These are phyloP conservation scores for Ophiocordyceps robertsii DNA, from an alignment of 2,329 filamentous ascomycete genomes.

Conservation along the genomic window DNA sequence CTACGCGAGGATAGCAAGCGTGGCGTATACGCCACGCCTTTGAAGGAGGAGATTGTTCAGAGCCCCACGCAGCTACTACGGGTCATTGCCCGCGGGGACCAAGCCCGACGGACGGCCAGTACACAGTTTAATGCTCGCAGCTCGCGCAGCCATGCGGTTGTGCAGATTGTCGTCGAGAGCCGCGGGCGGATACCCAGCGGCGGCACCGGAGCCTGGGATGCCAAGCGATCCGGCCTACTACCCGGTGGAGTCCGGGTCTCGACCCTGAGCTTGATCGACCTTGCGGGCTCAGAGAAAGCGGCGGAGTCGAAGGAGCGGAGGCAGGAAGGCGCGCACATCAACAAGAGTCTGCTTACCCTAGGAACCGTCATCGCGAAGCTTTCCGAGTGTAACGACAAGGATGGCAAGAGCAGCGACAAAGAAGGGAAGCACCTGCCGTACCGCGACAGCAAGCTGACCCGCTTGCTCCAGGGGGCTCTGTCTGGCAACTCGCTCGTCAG, in stretches of 20 bases:
- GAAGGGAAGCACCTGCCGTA: slow-evolving; percentile 91
- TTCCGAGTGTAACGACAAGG: slow-evolving; percentile 80
- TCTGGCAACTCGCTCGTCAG: slow-evolving; percentile 92
- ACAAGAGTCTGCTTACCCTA: slow-evolving; percentile 89
- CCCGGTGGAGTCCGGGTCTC: slow-evolving; percentile 92
- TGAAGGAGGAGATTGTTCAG: slow-evolving; percentile 98
- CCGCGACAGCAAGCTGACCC: slow-evolving; percentile 91
- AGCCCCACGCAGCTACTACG: slow-evolving; percentile 89
- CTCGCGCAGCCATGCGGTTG: slow-evolving; percentile 94
- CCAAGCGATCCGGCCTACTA: slow-evolving; percentile 54
- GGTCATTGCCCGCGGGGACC: slow-evolving; percentile 88
- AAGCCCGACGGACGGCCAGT: slow-evolving; percentile 78
- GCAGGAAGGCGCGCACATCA: slow-evolving; percentile 93
- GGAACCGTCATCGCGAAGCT: slow-evolving; percentile 89
- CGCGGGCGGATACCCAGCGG: slow-evolving; percentile 65
- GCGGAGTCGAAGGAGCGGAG: slow-evolving; percentile 90
- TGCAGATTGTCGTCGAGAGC: slow-evolving; percentile 97
- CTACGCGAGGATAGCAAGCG: slow-evolving; percentile 90
- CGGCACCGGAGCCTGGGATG: slow-evolving; percentile 20
- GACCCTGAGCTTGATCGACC: slow-evolving; percentile 86
- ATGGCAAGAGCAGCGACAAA: slow-evolving; percentile 58
- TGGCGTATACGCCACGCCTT: slow-evolving; percentile 86
- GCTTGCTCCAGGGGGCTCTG: slow-evolving; percentile 79
- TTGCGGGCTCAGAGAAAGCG: slow-evolving; percentile 91
- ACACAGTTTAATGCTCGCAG: slow-evolving; percentile 96